These are phyloP conservation scores for Acer yangbiense DNA, from an alignment of 345 rosid species.

Conservation along the genomic window DNA sequence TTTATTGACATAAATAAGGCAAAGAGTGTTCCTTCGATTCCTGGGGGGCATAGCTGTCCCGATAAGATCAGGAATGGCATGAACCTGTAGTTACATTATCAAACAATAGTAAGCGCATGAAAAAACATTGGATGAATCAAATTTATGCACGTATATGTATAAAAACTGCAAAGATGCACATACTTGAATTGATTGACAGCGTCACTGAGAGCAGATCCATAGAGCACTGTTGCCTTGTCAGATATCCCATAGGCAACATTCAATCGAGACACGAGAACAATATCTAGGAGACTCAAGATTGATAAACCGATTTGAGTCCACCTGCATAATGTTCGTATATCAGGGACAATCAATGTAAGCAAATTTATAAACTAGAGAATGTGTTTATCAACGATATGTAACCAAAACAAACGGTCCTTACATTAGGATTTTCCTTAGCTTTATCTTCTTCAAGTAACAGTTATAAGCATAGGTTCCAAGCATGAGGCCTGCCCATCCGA, in stretches of 20 bases:
- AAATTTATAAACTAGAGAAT: slow-evolving; percentile 5
- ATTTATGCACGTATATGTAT: too few relatives aligned
- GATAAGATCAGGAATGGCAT: slow-evolving; percentile 98
- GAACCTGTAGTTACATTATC: slow-evolving; percentile 53
- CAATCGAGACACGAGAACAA: slow-evolving; percentile 65
- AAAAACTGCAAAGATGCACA: too few relatives aligned
- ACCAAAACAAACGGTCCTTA: too few relatives aligned
- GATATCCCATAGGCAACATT: slow-evolving; percentile 65
- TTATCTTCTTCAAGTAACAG: slow-evolving; percentile 70
- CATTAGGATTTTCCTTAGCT: too few relatives aligned
- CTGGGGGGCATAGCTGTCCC: slow-evolving; percentile 95
- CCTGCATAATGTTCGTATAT: slow-evolving; percentile 49
- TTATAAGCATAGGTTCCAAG: slow-evolving; percentile 79
- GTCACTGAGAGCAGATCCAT: background rate
- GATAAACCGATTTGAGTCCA: slow-evolving; percentile 78
- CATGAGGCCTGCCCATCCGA: slow-evolving; percentile 97
- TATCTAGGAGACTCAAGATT: slow-evolving; percentile 60
- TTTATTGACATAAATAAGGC: slow-evolving; percentile 97
- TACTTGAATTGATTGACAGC: too few relatives aligned
- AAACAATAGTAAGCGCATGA: background rate
- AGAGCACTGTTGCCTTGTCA: slow-evolving; percentile 84
- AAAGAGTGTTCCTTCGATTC: slow-evolving; percentile 93
- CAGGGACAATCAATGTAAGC: slow-evolving; percentile 16
- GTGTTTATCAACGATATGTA: background rate
- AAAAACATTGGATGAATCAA: too few relatives aligned